phyloP scores from a whole-genome alignment of 2,329 filamentous ascomycete species.

The Arthrobotrys entomopaga region DNA sequence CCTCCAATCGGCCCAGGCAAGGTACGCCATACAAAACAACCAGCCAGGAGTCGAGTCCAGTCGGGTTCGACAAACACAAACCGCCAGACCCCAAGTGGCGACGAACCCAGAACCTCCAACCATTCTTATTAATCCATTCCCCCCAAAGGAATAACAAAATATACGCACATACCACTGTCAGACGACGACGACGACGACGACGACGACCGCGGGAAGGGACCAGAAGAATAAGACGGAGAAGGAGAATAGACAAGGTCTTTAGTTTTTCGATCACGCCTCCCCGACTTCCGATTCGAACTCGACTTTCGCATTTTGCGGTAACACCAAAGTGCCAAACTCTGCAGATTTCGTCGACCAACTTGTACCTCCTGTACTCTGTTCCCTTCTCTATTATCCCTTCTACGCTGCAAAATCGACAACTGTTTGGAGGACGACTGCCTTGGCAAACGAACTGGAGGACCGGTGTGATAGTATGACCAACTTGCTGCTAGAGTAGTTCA shows the following conservation, averaged over 20 bases:
- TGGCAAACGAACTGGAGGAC: constrained; percentile 25
- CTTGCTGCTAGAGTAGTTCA: constrained; percentile 35
- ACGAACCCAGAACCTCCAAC: constrained; percentile 21
- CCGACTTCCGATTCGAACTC: constrained; percentile 13
- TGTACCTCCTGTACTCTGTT: constrained; percentile 36
- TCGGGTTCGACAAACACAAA: constrained; percentile 23
- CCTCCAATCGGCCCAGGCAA: constrained; percentile 47
- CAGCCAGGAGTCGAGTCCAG: constrained; percentile 26
- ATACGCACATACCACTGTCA: background rate
- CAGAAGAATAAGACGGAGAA: background rate
- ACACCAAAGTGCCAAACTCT: constrained; percentile 53
- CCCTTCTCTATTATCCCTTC: background rate
- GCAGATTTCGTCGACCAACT: constrained; percentile 47
- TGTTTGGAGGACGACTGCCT: constrained; percentile 25
- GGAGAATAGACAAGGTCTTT: background rate
- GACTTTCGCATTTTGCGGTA: constrained; percentile 27
- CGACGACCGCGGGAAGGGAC: constrained; percentile 1
- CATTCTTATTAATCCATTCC: constrained; percentile 3
- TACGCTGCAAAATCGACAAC: no score
- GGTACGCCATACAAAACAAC: constrained; percentile 22
- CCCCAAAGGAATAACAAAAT: background rate
- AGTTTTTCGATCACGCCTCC: constrained; percentile 5
- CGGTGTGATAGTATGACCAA: constrained; percentile 54
- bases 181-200: background rate
- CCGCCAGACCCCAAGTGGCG: constrained; percentile 38